phyloP scores from a whole-genome alignment of 805 yeast species.

The Kazachstania taianensis region DNA sequence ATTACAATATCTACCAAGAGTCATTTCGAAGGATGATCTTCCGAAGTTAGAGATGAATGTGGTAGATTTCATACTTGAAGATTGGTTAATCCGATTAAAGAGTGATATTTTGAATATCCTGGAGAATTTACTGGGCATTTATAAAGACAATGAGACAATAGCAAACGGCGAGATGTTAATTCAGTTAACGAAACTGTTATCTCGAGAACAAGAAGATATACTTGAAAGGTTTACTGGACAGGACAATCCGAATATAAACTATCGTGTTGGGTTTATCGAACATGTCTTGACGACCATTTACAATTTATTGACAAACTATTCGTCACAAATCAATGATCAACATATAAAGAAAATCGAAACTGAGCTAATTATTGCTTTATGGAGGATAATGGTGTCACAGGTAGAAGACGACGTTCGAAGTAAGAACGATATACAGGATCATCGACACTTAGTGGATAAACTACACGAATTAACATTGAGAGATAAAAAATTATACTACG shows the following conservation, averaged over 20 bases:
- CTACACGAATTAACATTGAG: constrained; percentile 26
- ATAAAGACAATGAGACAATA: constrained; percentile 11
- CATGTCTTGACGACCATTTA: constrained; percentile 13
- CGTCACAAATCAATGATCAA: constrained; percentile 8
- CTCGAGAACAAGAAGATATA: constrained; percentile 28
- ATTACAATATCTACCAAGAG: constrained; percentile 19
- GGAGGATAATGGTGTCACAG: constrained; percentile 39
- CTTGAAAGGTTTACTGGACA: constrained; percentile 19
- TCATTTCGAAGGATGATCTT: constrained; percentile 22
- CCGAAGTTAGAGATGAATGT: constrained; percentile 1
- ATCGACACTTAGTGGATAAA: constrained; percentile 26
- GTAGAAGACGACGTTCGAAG: constrained; percentile 5
- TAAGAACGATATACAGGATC: constrained; percentile 11
- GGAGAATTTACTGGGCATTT: constrained; percentile 31
- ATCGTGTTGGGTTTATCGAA: constrained; percentile 14
- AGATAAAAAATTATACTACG: constrained; percentile 25
- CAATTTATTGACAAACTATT: constrained; percentile 15
- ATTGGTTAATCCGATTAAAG: constrained; percentile 27
- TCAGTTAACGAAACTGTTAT: constrained; percentile 20
- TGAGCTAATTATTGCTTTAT: constrained; percentile 41
- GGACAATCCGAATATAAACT: constrained; percentile 13
- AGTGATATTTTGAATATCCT: constrained; percentile 39
- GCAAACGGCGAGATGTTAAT: constrained; percentile 17
- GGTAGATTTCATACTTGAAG: constrained; percentile 15
- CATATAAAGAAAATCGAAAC: constrained; percentile 28